Percentiles rank a stretch among this genome's conserved stretches.
Conservation (phyloP, 768 basidiomycete genomes). For the Boletus subcaerulescens region DNA sequence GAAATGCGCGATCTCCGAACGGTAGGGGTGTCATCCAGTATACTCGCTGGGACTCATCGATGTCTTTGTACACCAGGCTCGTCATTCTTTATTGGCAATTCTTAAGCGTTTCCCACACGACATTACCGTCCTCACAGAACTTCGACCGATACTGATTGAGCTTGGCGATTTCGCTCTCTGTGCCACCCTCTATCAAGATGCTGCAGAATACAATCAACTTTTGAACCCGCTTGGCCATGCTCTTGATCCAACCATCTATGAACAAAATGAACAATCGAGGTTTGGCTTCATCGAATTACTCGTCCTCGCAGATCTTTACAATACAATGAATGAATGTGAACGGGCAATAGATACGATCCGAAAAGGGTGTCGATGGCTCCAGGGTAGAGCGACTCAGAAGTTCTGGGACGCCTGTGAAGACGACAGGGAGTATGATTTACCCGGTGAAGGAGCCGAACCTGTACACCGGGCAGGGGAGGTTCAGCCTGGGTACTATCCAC, state of each 20-base stretch:
- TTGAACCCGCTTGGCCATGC: constrained; percentile 43
- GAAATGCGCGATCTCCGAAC: constrained; percentile 68
- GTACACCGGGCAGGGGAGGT: constrained; percentile 44
- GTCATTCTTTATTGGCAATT: constrained; percentile 27
- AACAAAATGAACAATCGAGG: constrained; percentile 7
- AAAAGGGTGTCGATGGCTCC: constrained; percentile 85
- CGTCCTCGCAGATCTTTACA: constrained; percentile 81
- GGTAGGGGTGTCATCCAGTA: constrained; percentile 37
- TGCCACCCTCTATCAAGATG: constrained; percentile 63
- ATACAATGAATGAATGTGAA: constrained; percentile 64
- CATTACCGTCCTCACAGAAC: constrained; percentile 71
- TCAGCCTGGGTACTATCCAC: constrained; percentile 45
- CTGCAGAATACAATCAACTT: constrained; percentile 65
- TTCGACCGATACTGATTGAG: constrained; percentile 56
- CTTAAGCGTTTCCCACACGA: constrained; percentile 54
- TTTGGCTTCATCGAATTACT: constrained; percentile 59
- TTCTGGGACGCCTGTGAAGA: constrained; percentile 84
- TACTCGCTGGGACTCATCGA: not conserved
- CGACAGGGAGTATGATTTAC: constrained; percentile 77
- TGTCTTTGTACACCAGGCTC: constrained; percentile 14
- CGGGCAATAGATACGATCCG: constrained; percentile 67
- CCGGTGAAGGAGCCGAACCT: constrained; percentile 42
- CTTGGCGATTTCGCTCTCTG: constrained; percentile 65
- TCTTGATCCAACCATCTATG: constrained; percentile 16
- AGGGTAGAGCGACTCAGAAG: constrained; percentile 67